Evolutionary conservation across 257 asterid genomes (phyloP).

Genomic region (Jaltomata sinuosa): DNA sequence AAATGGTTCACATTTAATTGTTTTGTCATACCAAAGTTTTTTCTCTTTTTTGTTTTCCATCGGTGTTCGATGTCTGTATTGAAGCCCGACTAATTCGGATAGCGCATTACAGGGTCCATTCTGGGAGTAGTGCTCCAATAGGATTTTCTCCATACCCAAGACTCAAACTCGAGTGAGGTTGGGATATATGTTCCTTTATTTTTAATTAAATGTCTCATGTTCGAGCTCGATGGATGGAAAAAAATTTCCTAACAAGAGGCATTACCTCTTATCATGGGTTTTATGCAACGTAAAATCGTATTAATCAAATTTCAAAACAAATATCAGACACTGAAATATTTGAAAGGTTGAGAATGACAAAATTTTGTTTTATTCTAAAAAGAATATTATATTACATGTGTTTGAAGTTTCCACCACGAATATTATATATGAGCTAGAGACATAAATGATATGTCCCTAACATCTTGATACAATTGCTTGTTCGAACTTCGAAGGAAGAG

Average conservation of each 20-base stretch:
- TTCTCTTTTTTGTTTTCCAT: too few relatives aligned
- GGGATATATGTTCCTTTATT: too few relatives aligned
- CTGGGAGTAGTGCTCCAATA: too few relatives aligned
- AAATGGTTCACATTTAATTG: neutral
- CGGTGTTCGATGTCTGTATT: too few relatives aligned
- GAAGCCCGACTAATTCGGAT: too few relatives aligned
- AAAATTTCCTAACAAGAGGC: neutral
- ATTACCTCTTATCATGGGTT: neutral
- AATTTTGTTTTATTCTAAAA: neutral
- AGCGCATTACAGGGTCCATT: too few relatives aligned
- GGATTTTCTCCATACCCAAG: too few relatives aligned
- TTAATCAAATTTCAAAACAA: neutral
- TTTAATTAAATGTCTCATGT: neutral
- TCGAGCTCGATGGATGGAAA: neutral
- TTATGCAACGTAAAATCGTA: neutral
- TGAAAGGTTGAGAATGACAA: neutral
- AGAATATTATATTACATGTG: neutral
- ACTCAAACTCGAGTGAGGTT: too few relatives aligned
- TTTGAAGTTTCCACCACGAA: neutral
- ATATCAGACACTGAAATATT: neutral
- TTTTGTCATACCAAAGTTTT: neutral
- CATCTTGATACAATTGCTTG: neutral
- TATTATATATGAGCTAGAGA: neutral
- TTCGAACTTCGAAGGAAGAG: neutral
- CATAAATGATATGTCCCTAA: neutral